phyloP scores from a whole-genome alignment of 2,329 filamentous ascomycete species.

The Calonectria leucothoes region DNA sequence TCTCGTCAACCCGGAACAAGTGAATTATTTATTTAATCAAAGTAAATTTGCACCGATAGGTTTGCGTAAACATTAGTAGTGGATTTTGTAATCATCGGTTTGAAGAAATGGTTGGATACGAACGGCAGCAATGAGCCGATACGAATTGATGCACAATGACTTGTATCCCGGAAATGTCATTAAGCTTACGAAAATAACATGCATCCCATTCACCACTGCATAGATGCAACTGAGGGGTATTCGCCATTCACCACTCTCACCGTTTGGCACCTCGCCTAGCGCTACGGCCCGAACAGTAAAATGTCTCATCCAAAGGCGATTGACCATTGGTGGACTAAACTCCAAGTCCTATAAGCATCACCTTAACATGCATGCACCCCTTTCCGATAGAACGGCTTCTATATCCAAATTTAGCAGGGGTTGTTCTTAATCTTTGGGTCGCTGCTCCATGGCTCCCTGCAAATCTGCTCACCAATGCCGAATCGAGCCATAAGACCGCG shows the following conservation, averaged over 20 bases:
- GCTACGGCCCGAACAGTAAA: background rate
- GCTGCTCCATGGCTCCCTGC: background rate
- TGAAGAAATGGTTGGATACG: no score
- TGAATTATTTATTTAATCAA: no score
- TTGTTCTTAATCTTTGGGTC: background rate
- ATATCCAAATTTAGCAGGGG: background rate
- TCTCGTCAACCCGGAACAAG: no score
- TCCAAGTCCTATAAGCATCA: background rate
- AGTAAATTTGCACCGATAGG: no score
- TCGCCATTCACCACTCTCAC: background rate
- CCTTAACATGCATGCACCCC: background rate
- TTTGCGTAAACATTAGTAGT: no score
- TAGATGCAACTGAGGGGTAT: background rate
- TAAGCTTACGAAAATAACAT: background rate
- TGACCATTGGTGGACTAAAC: background rate
- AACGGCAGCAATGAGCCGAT: no score
- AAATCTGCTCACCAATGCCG: slow-evolving; percentile 7
- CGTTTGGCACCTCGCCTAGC: background rate
- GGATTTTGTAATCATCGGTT: no score
- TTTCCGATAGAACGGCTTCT: background rate
- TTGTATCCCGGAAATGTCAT: background rate
- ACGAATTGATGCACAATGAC: background rate
- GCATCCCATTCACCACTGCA: background rate
- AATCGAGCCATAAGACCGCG: slow-evolving; percentile 8
- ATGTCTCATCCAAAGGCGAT: background rate